phyloP scores from a whole-genome alignment of 2,329 filamentous ascomycete genomes.

The Emergomyces orientalis region DNA sequence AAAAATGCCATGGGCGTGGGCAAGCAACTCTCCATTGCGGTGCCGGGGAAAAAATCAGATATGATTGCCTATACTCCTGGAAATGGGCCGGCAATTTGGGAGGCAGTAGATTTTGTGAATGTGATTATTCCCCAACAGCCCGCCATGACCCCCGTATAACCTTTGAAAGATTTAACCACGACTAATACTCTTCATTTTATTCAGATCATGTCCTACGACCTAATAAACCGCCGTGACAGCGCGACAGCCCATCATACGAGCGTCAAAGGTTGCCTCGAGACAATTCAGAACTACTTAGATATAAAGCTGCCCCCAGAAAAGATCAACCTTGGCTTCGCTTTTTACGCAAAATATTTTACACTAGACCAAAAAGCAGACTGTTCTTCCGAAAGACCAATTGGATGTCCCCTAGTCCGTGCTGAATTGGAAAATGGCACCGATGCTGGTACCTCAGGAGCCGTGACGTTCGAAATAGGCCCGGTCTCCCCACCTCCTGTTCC shows the following conservation, averaged over 20 bases:
- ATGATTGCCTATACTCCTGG: conserved; percentile 49
- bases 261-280: conserved; percentile 46
- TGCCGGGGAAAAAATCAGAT: conserved; percentile 37
- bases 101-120: conserved; percentile 57
- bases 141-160: neutral
- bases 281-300: conserved; percentile 50
- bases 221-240: conserved; percentile 60
- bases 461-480: conserved; percentile 37
- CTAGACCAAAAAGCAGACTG: conserved; percentile 44
- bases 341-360: conserved; percentile 60
- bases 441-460: conserved; percentile 42
- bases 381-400: conserved; percentile 37
- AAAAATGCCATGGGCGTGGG: conserved; percentile 54
- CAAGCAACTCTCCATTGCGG: conserved; percentile 50
- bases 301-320: conserved; percentile 48
- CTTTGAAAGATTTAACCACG: neutral
- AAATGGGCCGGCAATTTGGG: conserved; percentile 50
- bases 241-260: conserved; percentile 57
- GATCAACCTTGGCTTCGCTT: conserved; percentile 58
- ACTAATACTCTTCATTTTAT: neutral
- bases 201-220: conserved; percentile 58
- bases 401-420: conserved; percentile 50
- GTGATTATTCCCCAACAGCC: conserved; percentile 3
- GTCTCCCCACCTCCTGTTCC: conserved; percentile 15
- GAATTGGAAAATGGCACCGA: conserved; percentile 54